Evolutionary conservation across 352 stramenopile species (phyloP).

Genomic region (Blastocystis sp.): DNA sequence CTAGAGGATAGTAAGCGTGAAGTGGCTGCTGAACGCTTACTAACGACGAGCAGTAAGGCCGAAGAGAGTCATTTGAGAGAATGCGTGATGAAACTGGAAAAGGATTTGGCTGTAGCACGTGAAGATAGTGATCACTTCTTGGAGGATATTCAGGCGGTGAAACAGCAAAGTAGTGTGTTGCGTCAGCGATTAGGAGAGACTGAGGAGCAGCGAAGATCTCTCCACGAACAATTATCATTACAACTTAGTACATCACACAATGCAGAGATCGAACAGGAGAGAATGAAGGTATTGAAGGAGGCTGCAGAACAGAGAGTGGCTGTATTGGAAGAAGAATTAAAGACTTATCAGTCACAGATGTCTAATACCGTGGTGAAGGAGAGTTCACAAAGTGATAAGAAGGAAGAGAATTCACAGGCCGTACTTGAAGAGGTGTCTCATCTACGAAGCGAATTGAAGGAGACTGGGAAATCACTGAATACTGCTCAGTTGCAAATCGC

Average conservation of each 20-base stretch:
- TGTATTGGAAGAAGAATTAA: background rate
- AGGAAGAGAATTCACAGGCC: background rate
- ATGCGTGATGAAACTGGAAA: background rate
- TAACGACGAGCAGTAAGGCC: background rate
- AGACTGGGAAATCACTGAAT: background rate
- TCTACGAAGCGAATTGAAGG: background rate
- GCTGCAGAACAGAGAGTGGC: background rate
- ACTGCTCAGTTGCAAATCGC: background rate
- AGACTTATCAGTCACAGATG: background rate
- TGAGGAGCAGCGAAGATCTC: background rate
- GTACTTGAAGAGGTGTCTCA: background rate
- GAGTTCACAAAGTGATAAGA: background rate
- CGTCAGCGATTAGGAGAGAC: background rate
- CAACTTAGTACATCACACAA: background rate
- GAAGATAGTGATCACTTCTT: background rate
- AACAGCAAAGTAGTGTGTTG: background rate
- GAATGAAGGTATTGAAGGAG: background rate
- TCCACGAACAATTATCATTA: background rate
- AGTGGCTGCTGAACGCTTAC: background rate
- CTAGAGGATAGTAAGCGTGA: background rate
- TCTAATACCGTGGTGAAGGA: background rate
- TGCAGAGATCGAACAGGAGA: background rate
- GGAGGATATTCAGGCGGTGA: slow-evolving; percentile 33
- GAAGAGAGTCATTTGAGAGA: background rate
- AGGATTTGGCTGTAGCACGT: background rate